A percentile compares a stretch with the other conserved stretches of the same genome.
Evolutionary conservation across 2,329 filamentous ascomycete genomes (phyloP).

Genomic region (Orbilia brochopaga): DNA sequence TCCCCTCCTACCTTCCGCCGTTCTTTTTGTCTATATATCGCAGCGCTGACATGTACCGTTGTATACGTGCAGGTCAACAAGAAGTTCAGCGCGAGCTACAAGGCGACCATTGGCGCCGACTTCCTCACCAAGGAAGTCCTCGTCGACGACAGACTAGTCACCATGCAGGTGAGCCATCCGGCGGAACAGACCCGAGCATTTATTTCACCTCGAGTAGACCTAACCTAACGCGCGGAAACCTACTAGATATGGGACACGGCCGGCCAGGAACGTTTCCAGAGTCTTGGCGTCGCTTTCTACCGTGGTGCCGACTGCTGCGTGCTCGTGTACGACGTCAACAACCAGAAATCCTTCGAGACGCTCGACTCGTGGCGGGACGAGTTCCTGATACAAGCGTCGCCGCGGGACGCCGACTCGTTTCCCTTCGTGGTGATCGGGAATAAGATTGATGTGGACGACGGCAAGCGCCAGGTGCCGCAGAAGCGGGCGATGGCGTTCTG

Average conservation of each 20-base stretch:
- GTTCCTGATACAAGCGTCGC: slow-evolving; percentile 95
- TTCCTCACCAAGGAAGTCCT: slow-evolving; percentile 98
- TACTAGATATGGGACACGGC: slow-evolving; percentile 93
- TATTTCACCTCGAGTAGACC: slow-evolving; percentile 3
- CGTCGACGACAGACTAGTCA: slow-evolving; percentile 95
- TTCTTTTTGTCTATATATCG: slow-evolving; percentile 17
- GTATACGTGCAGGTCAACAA: slow-evolving; percentile 82
- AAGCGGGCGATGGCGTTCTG: slow-evolving; percentile 98
- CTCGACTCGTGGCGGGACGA: slow-evolving; percentile 98
- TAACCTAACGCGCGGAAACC: slow-evolving; percentile 42
- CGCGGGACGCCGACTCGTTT: slow-evolving; percentile 94
- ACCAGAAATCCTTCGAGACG: slow-evolving; percentile 97
- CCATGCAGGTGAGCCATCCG: slow-evolving; percentile 95
- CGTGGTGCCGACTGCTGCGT: slow-evolving; percentile 97
- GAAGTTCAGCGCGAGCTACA: slow-evolving; percentile 99
- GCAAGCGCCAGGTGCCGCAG: slow-evolving; percentile 89
- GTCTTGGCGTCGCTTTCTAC: slow-evolving; percentile 95
- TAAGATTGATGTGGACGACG: slow-evolving; percentile 98
- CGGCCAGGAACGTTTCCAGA: slow-evolving; percentile 96
- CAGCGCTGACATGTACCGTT: slow-evolving; percentile 6
- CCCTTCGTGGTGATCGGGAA: slow-evolving; percentile 98
- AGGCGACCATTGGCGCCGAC: slow-evolving; percentile 97
- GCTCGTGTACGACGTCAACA: slow-evolving; percentile 97
- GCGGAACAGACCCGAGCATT: slow-evolving; percentile 22
- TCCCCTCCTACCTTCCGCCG: slow-evolving; percentile 38